These are phyloP conservation scores for Babesia bigemina DNA, from an alignment of 169 alveolate genomes.

Conservation along the genomic window DNA sequence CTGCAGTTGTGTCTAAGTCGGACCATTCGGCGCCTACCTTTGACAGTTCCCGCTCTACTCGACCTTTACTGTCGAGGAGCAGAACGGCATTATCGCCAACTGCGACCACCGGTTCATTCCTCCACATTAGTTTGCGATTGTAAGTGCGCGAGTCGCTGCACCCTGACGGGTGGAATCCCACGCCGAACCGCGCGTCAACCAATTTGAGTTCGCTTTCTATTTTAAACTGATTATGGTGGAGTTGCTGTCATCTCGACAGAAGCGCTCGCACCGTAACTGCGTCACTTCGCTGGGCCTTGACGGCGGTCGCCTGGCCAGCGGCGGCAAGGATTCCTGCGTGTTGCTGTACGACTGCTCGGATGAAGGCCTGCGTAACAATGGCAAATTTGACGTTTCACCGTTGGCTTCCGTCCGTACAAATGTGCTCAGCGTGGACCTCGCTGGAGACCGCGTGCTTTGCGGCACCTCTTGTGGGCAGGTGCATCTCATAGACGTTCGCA, in stretches of 20 bases:
- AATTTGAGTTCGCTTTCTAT: not conserved
- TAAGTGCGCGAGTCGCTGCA: not conserved
- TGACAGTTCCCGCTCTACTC: conserved; percentile 34
- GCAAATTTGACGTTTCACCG: conserved; percentile 17
- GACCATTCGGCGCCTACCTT: conserved; percentile 9
- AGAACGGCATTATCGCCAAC: conserved; percentile 42
- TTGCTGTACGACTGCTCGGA: conserved; percentile 33
- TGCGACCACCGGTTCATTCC: conserved; percentile 47
- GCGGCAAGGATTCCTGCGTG: conserved; percentile 69
- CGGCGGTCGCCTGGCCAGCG: conserved; percentile 41
- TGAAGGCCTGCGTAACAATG: conserved; percentile 16
- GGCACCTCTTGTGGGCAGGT: conserved; percentile 49
- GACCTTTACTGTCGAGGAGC: conserved; percentile 39
- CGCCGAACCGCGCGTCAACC: not conserved
- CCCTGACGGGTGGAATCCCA: conserved; percentile 20
- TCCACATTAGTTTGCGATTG: conserved; percentile 16
- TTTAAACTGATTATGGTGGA: conserved; percentile 3
- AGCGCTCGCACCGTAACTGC: conserved; percentile 61
- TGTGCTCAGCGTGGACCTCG: conserved; percentile 41
- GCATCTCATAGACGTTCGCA: conserved; percentile 22
- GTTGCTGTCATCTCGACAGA: conserved; percentile 9
- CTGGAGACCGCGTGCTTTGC: conserved; percentile 32
- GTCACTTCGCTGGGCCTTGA: conserved; percentile 44
- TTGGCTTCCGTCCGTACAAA: conserved; percentile 16
- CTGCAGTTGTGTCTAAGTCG: conserved; percentile 1